phyloP scores from a whole-genome alignment of 116 monocot species.

The Posidonia oceanica region DNA sequence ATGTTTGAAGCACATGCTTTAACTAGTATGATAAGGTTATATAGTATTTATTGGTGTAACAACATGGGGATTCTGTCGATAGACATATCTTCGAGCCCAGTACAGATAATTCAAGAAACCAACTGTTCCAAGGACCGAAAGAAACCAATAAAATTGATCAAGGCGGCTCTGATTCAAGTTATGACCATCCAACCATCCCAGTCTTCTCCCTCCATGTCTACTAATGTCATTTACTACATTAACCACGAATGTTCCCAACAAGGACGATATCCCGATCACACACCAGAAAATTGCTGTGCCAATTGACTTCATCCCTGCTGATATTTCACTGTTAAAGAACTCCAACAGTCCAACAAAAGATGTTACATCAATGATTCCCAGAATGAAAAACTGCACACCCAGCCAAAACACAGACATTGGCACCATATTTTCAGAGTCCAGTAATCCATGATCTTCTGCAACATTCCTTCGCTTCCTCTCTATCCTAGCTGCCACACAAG shows the following conservation, averaged over 20 bases:
- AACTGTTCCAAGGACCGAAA: slow-evolving; percentile 24
- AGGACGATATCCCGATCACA: slow-evolving; percentile 24
- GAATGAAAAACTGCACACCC: slow-evolving; percentile 35
- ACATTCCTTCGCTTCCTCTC: slow-evolving; percentile 29
- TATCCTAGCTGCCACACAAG: slow-evolving; percentile 24
- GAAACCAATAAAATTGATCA: slow-evolving; percentile 52
- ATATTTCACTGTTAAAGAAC: slow-evolving; percentile 43
- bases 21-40: too few species aligned
- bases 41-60: background rate
- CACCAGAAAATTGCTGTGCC: slow-evolving; percentile 36
- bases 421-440: background rate
- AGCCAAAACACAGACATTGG: slow-evolving; percentile 42
- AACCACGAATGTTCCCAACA: slow-evolving; percentile 28
- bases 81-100: slow-evolving; percentile 38
- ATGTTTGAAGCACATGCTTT: too few species aligned
- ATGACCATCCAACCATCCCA: slow-evolving; percentile 41
- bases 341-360: slow-evolving; percentile 35
- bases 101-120: slow-evolving; percentile 41
- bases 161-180: slow-evolving; percentile 46
- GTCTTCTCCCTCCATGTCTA: slow-evolving; percentile 6
- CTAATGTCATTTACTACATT: slow-evolving; percentile 24
- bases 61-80: slow-evolving; percentile 1
- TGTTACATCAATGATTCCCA: slow-evolving; percentile 28
- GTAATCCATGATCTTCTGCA: slow-evolving; percentile 13
- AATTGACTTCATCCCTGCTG: slow-evolving; percentile 24